Evolutionary conservation across 768 basidiomycete species (phyloP).

Genomic region (Mycena filopes): DNA sequence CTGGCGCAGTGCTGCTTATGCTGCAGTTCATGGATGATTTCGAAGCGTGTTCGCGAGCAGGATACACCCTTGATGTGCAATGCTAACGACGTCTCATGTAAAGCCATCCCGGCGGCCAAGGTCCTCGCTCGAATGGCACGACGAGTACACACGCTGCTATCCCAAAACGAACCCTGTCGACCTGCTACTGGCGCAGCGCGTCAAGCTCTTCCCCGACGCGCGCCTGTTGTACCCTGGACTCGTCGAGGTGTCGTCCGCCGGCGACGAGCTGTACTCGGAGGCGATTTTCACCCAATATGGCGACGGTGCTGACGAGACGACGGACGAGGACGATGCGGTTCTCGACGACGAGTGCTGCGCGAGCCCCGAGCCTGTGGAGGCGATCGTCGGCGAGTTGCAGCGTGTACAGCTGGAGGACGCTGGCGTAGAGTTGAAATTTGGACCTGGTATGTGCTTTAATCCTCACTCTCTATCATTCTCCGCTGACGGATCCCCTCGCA

Average conservation of each 20-base stretch:
- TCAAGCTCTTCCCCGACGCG: not conserved
- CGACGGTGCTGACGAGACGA: not conserved
- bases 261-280: not conserved
- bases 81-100: too few species aligned
- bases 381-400: too few species aligned
- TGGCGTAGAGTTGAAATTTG: too few species aligned
- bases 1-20: not conserved
- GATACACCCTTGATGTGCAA: too few species aligned
- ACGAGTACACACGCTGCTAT: conserved; percentile 4
- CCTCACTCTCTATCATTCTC: too few species aligned
- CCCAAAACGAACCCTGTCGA: not conserved
- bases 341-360: too few species aligned
- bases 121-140: conserved; percentile 22
- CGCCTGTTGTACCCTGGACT: not conserved
- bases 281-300: not conserved
- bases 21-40: not conserved
- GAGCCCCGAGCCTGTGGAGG: too few species aligned
- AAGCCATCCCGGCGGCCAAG: not conserved
- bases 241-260: not conserved
- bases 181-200: conserved; percentile 15
- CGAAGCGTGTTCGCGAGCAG: not conserved
- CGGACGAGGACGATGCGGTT: too few species aligned
- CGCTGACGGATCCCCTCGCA: too few species aligned
- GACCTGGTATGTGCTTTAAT: too few species aligned
- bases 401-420: too few species aligned